Conservation (phyloP, 495 filamentous ascomycete genomes). For the Sordaria brevicollis region DNA sequence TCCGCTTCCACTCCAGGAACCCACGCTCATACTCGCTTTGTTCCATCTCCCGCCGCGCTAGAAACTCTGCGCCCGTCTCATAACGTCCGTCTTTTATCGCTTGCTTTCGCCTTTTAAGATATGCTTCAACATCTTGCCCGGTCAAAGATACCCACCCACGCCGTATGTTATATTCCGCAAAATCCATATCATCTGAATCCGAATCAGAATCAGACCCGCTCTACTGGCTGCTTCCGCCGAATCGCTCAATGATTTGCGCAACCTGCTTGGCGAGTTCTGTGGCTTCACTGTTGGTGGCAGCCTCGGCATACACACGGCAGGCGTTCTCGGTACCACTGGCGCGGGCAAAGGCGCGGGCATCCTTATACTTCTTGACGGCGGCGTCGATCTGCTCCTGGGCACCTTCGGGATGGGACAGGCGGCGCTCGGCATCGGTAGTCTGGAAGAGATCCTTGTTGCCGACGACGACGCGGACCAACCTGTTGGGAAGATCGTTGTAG, state of each 20-base stretch:
- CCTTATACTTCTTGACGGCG: constrained; percentile 79
- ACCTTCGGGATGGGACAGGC: constrained; percentile 65
- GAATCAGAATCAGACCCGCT: neutral
- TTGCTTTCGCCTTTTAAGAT: neutral
- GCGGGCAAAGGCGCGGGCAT: constrained; percentile 81
- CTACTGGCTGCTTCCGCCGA: constrained; percentile 10
- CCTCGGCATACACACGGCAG: constrained; percentile 94
- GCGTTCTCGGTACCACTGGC: constrained; percentile 95
- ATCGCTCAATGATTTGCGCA: constrained; percentile 53
- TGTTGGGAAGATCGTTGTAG: constrained; percentile 91
- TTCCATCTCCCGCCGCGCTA: neutral
- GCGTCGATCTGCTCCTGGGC: constrained; percentile 79
- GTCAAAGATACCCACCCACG: neutral
- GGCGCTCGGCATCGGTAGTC: constrained; percentile 84
- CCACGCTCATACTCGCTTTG: neutral
- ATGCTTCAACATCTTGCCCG: neutral
- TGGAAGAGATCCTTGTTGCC: constrained; percentile 77
- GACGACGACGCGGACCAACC: constrained; percentile 87
- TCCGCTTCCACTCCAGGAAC: neutral
- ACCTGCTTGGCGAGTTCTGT: constrained; percentile 81
- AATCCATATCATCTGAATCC: neutral
- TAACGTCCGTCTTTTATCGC: neutral
- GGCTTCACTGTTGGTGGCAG: constrained; percentile 70
- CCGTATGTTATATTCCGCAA: neutral
- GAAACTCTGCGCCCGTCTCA: neutral